Conservation (phyloP, 2,329 filamentous ascomycete species). For the Knufia fluminis region DNA sequence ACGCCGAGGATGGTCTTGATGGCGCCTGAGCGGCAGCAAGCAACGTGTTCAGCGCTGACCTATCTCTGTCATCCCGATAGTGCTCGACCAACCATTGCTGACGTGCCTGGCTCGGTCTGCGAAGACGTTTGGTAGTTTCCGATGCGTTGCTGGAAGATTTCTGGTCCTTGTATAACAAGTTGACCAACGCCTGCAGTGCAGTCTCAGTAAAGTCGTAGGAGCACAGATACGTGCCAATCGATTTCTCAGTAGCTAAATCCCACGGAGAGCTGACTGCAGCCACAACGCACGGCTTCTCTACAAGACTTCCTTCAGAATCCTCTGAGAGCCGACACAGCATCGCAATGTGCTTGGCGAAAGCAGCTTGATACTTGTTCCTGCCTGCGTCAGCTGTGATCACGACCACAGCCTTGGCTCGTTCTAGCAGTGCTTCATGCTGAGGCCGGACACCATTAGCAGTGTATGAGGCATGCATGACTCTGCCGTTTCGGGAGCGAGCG, state of each 20-base stretch:
- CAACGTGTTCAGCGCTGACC: conserved; percentile 63
- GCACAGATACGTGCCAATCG: conserved; percentile 85
- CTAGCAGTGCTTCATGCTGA: conserved; percentile 87
- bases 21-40: conserved; percentile 59
- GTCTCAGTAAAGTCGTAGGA: conserved; percentile 96
- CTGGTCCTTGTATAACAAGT: conserved; percentile 71
- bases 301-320: conserved; percentile 31
- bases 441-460: conserved; percentile 86
- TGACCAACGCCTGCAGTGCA: conserved; percentile 73
- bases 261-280: conserved; percentile 92
- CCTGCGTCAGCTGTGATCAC: conserved; percentile 91
- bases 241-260: conserved; percentile 87
- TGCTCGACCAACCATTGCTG: conserved; percentile 92
- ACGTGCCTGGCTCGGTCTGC: conserved; percentile 62
- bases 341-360: conserved; percentile 90
- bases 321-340: conserved; percentile 64
- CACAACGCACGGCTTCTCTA: conserved; percentile 77
- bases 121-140: conserved; percentile 72
- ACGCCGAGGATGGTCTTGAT: conserved; percentile 28
- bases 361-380: conserved; percentile 83
- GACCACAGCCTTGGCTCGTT: conserved; percentile 77
- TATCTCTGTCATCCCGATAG: conserved; percentile 72
- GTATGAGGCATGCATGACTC: conserved; percentile 87
- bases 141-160: conserved; percentile 48
- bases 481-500: conserved; percentile 75